A percentile compares a stretch with the other conserved stretches of the same genome.
phyloP scores from a whole-genome alignment of 176 grass and related monocot genomes.

The Juncus effusus region DNA sequence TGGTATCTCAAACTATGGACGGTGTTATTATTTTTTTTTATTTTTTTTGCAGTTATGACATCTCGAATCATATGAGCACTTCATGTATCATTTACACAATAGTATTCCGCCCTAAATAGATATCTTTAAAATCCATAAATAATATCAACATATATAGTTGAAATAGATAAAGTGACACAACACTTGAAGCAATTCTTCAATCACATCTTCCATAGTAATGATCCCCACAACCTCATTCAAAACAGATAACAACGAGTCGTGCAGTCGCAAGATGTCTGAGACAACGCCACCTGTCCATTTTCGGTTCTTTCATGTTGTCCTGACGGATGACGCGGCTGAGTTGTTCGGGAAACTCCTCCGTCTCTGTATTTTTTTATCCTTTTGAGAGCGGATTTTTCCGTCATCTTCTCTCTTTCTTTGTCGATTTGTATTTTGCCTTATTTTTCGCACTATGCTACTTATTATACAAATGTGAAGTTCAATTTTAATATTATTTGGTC shows the following conservation, averaged over 20 bases:
- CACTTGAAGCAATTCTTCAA: slow-evolving; percentile 92
- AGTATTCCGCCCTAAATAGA: too few species aligned
- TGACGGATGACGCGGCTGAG: slow-evolving; percentile 29
- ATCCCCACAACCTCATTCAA: slow-evolving; percentile 64
- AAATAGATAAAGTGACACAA: too few species aligned
- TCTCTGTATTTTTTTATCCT: slow-evolving; percentile 28
- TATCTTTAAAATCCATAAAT: too few species aligned
- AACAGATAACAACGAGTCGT: slow-evolving; percentile 43
- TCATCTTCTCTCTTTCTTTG: slow-evolving; percentile 43
- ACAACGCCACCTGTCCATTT: slow-evolving; percentile 51
- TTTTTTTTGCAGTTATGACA: too few species aligned
- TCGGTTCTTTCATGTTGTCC: slow-evolving; percentile 32
- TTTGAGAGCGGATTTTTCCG: slow-evolving; percentile 43
- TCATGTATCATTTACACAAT: too few species aligned
- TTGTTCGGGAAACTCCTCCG: slow-evolving; percentile 60
- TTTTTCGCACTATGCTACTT: background rate
- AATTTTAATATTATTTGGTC: too few species aligned
- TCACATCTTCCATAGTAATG: slow-evolving; percentile 96
- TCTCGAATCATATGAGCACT: too few species aligned
- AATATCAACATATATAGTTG: too few species aligned
- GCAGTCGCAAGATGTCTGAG: slow-evolving; percentile 49
- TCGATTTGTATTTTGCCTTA: slow-evolving; percentile 45
- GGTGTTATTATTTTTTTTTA: too few species aligned
- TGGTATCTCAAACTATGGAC: too few species aligned
- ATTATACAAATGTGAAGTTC: background rate